phyloP scores from a whole-genome alignment of 306 rosid genomes.

The Ormosia semicastrata region DNA sequence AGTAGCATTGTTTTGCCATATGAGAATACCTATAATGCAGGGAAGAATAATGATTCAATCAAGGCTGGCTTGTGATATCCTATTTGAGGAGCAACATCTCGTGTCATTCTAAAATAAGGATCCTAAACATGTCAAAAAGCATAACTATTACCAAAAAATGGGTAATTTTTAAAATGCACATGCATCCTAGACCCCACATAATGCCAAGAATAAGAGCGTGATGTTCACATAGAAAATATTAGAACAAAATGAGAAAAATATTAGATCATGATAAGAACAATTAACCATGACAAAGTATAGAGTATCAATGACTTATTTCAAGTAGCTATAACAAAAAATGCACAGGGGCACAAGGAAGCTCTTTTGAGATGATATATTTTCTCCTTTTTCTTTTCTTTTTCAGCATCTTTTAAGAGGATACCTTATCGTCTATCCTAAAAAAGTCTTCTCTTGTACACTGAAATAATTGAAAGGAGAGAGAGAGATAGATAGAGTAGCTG shows the following conservation, averaged over 20 bases:
- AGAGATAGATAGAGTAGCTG: too few relatives aligned
- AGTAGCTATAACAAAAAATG: neutral
- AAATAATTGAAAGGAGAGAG: too few relatives aligned
- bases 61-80: slow-evolving; percentile 80
- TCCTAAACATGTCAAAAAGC: slow-evolving; percentile 59
- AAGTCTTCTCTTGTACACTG: too few relatives aligned
- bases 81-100: too few relatives aligned
- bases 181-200: neutral
- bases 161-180: neutral
- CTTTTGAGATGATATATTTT: too few relatives aligned
- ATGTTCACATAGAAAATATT: neutral
- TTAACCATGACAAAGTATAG: neutral
- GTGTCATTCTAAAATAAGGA: slow-evolving; percentile 93
- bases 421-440: too few relatives aligned
- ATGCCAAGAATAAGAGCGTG: neutral
- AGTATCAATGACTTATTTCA: neutral
- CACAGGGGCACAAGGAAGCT: neutral
- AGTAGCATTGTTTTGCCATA: neutral
- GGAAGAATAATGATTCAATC: slow-evolving; percentile 87
- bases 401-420: too few relatives aligned
- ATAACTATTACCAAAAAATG: neutral
- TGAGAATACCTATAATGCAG: slow-evolving; percentile 81
- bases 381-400: too few relatives aligned
- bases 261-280: neutral
- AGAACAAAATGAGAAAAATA: neutral